These are phyloP conservation scores for Alternaria angustiovoidea DNA, from an alignment of 2,329 filamentous ascomycete species.

Conservation along the genomic window DNA sequence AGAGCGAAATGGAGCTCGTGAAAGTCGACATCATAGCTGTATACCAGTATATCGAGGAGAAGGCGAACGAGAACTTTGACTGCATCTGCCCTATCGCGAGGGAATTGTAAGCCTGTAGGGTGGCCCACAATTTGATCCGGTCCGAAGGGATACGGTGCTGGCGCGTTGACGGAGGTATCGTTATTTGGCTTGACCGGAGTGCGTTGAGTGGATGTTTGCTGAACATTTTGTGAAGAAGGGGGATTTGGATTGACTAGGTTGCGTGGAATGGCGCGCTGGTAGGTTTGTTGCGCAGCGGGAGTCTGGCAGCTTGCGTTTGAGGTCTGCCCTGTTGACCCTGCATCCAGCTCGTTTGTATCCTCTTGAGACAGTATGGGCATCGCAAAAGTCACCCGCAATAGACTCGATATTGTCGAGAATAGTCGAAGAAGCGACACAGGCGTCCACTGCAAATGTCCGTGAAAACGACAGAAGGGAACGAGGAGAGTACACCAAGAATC, in stretches of 20 bases:
- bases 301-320: not conserved
- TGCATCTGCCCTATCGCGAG: not conserved
- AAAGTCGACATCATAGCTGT: not conserved
- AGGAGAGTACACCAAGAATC: not conserved
- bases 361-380: not conserved
- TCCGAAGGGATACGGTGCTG: not conserved
- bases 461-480: not conserved
- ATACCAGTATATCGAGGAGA: conserved; percentile 9
- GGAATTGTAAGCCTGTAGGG: not conserved
- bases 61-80: not conserved
- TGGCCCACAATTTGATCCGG: not conserved
- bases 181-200: not conserved
- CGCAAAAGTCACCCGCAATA: not conserved
- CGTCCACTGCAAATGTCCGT: not conserved
- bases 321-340: not conserved
- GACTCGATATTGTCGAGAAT: not conserved
- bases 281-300: not conserved
- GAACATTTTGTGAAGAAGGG: not conserved
- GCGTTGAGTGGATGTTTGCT: not conserved
- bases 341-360: not conserved
- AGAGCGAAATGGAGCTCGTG: not conserved
- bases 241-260: not conserved
- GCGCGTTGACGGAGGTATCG: not conserved
- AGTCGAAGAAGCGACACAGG: not conserved
- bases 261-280: not conserved